Base-by-base conservation (phyloP, 2,329 filamentous ascomycete species). In the Sarocladium kiliense region DNA sequence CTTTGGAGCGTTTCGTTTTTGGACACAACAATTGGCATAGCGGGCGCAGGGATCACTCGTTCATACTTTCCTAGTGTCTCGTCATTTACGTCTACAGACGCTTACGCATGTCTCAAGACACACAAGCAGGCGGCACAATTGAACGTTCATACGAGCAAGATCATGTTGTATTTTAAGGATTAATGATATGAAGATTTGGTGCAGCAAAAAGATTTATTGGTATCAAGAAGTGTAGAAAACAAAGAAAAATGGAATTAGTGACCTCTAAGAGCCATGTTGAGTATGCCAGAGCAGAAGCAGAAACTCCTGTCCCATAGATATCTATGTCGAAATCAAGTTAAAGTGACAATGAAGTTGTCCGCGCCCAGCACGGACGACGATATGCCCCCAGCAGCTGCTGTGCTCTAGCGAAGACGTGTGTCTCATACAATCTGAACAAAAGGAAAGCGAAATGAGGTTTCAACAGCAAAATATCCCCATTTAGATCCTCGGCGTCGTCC, bases 401-500 rank as follows among this genome's bases (percentile, higher is more conserved):
- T n/a, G n/a, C n/a, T n/a, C n/a, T n/a, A n/a, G n/a, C n/a, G 7
- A 21, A 51, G 42, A 57, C 57, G 19, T 36, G 23, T 47, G 11
- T 26, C n/a, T 44, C 18, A 25, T 21, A 21, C 41, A 21, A 7
- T 32, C 12, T 39, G 11, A 14, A 18, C n/a, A 14, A 39, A 39
- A 39, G 36, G 16, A 16, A 39, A 39, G 16, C 7, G 36, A 18
- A 16, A n/a, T 5, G 36, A 16, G 36, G n/a, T n/a, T n/a, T n/a
- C n/a, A n/a, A n/a, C n/a, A n/a, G n/a, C n/a, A n/a, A n/a, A n/a
- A n/a, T n/a, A n/a, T n/a, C 34, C n/a, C 14, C 32, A 59, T 54
- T 37, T n/a, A 39, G 55, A 71, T 66, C 54, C 64, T 63, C 6
- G 66, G 68, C 47, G 69, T 68, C 25, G 65, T 64, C 4, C 66